Evolutionary conservation across 208 protist species (phyloP).

Genomic region (Leptomonas seymouri): DNA sequence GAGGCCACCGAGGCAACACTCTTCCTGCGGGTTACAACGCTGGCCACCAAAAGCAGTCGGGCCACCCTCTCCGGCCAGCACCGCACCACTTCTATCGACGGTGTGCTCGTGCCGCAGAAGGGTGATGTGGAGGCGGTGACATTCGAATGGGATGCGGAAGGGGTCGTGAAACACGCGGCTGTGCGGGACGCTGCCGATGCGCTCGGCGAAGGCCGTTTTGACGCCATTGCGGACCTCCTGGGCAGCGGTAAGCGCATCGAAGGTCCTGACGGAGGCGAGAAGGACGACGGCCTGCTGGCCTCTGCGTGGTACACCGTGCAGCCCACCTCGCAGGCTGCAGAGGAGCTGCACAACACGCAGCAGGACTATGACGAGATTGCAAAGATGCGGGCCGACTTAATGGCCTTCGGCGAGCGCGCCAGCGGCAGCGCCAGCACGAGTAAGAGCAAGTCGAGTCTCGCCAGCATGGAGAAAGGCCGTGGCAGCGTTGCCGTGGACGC

Average conservation of each 20-base stretch:
- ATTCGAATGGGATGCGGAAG: slow-evolving; percentile 58
- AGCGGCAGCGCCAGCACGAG: slow-evolving; percentile 68
- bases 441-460: slow-evolving; percentile 81
- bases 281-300: slow-evolving; percentile 43
- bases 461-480: slow-evolving; percentile 87
- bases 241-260: slow-evolving; percentile 25
- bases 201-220: slow-evolving; percentile 70
- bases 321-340: slow-evolving; percentile 58
- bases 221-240: slow-evolving; percentile 82
- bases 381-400: slow-evolving; percentile 77
- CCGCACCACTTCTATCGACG: slow-evolving; percentile 49
- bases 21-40: slow-evolving; percentile 64
- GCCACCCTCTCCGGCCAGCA: slow-evolving; percentile 24
- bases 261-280: slow-evolving; percentile 12
- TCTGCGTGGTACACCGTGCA: slow-evolving; percentile 84
- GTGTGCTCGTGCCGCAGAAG: slow-evolving; percentile 52
- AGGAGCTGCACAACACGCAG: slow-evolving; percentile 64
- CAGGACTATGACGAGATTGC: slow-evolving; percentile 87
- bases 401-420: slow-evolving; percentile 74
- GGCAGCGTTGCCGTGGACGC: slow-evolving; percentile 47
- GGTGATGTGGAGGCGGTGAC: slow-evolving; percentile 83
- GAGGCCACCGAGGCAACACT: slow-evolving; percentile 87
- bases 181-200: slow-evolving; percentile 48
- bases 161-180: slow-evolving; percentile 24
- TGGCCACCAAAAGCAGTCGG: slow-evolving; percentile 30